Conservation (phyloP, 2,329 filamentous ascomycete genomes). For the Tolypocladium album region DNA sequence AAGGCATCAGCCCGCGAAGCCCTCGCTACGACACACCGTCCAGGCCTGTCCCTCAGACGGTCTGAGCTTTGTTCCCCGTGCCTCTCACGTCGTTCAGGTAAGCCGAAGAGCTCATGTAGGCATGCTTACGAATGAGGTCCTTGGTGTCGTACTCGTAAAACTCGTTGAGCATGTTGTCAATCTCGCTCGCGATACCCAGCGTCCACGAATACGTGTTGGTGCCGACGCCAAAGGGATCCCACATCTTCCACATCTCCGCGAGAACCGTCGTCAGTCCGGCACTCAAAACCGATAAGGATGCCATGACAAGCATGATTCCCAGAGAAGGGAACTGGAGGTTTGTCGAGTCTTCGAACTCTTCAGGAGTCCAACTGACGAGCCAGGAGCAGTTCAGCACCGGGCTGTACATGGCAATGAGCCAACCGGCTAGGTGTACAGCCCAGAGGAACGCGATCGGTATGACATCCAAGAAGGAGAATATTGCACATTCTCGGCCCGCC, state of each 20-base stretch:
- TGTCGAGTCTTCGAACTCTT: background rate
- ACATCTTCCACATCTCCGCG: conserved; percentile 13
- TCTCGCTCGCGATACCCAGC: conserved; percentile 14
- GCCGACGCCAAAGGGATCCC: conserved; percentile 12
- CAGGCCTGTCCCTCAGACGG: too few species aligned
- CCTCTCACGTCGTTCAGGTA: too few species aligned
- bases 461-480: conserved; percentile 9
- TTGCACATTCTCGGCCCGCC: conserved; percentile 8
- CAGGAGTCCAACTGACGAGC: conserved; percentile 3
- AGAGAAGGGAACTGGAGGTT: background rate
- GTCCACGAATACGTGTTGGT: conserved; percentile 14
- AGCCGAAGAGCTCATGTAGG: background rate
- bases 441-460: conserved; percentile 9
- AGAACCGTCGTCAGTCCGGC: conserved; percentile 9
- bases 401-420: conserved; percentile 4
- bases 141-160: conserved; percentile 11
- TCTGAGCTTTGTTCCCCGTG: too few species aligned
- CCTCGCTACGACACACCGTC: too few species aligned
- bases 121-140: conserved; percentile 4
- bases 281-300: conserved; percentile 2
- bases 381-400: conserved; percentile 10
- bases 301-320: conserved; percentile 1
- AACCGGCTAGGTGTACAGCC: conserved; percentile 3
- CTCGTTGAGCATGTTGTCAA: conserved; percentile 16
- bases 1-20: too few species aligned